These are phyloP conservation scores for Backusella luteola DNA, from an alignment of 192 early-diverging fungal species.

Conservation along the genomic window DNA sequence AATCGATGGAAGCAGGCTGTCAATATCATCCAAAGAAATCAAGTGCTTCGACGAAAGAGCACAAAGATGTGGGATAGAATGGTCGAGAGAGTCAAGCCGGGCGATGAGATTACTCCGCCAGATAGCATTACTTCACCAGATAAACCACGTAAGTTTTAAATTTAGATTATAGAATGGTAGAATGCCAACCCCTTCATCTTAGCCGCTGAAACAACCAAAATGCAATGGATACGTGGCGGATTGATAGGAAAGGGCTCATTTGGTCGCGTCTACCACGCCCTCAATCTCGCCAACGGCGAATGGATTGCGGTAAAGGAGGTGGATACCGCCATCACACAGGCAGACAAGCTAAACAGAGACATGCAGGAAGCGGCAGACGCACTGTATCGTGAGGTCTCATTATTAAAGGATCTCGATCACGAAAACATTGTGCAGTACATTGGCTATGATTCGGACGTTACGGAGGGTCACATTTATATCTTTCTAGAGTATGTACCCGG, in stretches of 20 bases:
- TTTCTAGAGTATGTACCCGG: constrained; percentile 97
- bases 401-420: constrained; percentile 73
- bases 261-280: constrained; percentile 72
- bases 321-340: constrained; percentile 50
- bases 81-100: constrained; percentile 41
- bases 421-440: constrained; percentile 94
- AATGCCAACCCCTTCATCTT: not conserved
- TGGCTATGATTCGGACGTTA: constrained; percentile 45
- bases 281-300: constrained; percentile 68
- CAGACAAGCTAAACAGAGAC: constrained; percentile 36
- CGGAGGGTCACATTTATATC: constrained; percentile 64
- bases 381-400: constrained; percentile 69
- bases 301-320: constrained; percentile 86
- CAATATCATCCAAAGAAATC: constrained; percentile 19
- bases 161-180: too few species aligned
- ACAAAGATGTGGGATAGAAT: constrained; percentile 50
- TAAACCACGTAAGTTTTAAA: constrained; percentile 2
- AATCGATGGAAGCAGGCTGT: constrained; percentile 10
- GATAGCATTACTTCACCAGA: not conserved
- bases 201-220: constrained; percentile 19
- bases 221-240: constrained; percentile 72
- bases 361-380: constrained; percentile 48
- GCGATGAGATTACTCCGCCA: not conserved
- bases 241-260: constrained; percentile 84
- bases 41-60: constrained; percentile 32